A percentile compares a stretch with the other conserved stretches of the same genome.
phyloP scores from a whole-genome alignment of 257 asterid species.

The Paraleonurus japonicus region DNA sequence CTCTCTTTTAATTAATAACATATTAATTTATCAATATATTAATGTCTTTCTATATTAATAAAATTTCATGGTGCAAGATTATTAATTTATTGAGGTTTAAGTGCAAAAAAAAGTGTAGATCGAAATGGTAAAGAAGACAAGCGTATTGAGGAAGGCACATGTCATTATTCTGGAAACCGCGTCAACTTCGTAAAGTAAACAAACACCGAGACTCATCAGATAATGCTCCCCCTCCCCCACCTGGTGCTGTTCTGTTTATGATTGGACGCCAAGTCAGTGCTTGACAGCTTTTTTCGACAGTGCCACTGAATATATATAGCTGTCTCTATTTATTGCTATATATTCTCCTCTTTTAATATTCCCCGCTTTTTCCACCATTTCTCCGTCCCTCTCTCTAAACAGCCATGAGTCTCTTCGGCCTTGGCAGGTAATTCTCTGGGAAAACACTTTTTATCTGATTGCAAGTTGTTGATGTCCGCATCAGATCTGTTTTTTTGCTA shows the following conservation, averaged over 20 bases:
- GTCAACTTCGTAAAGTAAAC: neutral
- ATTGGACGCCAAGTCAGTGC: slow-evolving; percentile 51
- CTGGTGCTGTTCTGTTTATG: slow-evolving; percentile 29
- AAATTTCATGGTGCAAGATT: too few species aligned
- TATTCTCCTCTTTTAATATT: slow-evolving; percentile 13
- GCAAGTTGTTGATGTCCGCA: slow-evolving; percentile 7
- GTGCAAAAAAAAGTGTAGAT: too few species aligned
- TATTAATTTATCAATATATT: too few species aligned
- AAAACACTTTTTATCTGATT: slow-evolving; percentile 7
- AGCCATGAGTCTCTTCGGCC: slow-evolving; percentile 93
- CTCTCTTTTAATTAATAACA: too few species aligned
- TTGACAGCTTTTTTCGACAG: slow-evolving; percentile 50
- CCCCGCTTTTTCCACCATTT: slow-evolving; percentile 18
- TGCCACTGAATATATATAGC: slow-evolving; percentile 16
- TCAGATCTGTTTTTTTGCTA: slow-evolving; percentile 30
- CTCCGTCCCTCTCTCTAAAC: slow-evolving; percentile 11
- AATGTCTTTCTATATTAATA: too few species aligned
- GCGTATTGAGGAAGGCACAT: slow-evolving; percentile 5
- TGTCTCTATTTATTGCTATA: neutral
- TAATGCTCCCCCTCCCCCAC: neutral
- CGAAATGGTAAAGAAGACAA: neutral
- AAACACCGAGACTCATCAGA: too few species aligned
- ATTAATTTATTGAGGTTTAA: too few species aligned
- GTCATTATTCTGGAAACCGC: slow-evolving; percentile 19
- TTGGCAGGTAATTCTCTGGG: slow-evolving; percentile 62